These are phyloP conservation scores for Cercophora sp. DNA, from an alignment of 495 filamentous ascomycete genomes.

Conservation along the genomic window DNA sequence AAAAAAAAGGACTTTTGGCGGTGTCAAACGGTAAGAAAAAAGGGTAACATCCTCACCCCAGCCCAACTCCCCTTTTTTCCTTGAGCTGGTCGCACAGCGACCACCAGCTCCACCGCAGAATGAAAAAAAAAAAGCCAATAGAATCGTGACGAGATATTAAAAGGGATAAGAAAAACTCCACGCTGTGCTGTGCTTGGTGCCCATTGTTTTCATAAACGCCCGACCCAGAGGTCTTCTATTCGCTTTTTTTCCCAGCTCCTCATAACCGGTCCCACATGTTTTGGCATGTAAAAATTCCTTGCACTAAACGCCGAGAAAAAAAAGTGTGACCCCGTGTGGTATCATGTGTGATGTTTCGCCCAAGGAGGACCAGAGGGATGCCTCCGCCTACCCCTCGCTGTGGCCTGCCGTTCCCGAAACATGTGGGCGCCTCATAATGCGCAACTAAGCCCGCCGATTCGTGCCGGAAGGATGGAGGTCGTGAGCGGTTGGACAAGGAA, in stretches of 20 bases:
- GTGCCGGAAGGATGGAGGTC: too few species aligned
- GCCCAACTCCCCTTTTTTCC: background rate
- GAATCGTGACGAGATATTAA: background rate
- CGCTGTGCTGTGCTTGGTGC: conserved; percentile 2
- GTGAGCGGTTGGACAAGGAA: too few species aligned
- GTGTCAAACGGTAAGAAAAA: too few species aligned
- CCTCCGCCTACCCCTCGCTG: background rate
- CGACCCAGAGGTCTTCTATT: conserved; percentile 1
- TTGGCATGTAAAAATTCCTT: background rate
- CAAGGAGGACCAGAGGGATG: too few species aligned
- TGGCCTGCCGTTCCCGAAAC: background rate
- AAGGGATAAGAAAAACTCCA: conserved; percentile 1
- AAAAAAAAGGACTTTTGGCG: too few species aligned
- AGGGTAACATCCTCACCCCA: background rate
- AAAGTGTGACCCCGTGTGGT: background rate
- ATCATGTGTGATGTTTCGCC: background rate
- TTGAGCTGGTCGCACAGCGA: background rate
- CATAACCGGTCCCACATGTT: background rate
- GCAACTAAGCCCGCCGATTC: too few species aligned
- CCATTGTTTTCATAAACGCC: background rate
- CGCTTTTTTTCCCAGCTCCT: conserved; percentile 4
- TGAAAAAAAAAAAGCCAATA: background rate
- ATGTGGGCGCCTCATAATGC: too few species aligned
- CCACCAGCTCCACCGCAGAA: background rate
- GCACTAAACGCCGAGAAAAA: background rate